A percentile compares a stretch with the other conserved stretches of the same genome.
Conservation (phyloP, 2,329 filamentous ascomycete genomes). For the Diaporthe nobilis region DNA sequence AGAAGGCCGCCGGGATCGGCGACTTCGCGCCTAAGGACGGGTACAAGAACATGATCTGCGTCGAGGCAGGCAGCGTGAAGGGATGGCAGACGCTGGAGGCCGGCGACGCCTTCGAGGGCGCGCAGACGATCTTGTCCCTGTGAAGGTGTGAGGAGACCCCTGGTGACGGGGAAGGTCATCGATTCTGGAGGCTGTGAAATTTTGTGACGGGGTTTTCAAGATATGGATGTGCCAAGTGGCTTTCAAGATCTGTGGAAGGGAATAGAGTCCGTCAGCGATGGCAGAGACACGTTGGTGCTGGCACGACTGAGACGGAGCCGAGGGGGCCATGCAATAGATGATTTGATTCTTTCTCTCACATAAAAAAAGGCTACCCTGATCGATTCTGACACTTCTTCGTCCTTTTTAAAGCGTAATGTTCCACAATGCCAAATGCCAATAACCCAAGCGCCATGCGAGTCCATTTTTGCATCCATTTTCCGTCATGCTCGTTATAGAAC, state of each 20-base stretch:
- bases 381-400: neutral
- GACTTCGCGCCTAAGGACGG: slow-evolving; percentile 93
- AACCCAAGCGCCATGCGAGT: slow-evolving; percentile 22
- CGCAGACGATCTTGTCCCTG: slow-evolving; percentile 66
- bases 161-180: neutral
- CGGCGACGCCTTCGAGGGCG: slow-evolving; percentile 77
- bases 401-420: neutral
- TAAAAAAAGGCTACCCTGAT: neutral
- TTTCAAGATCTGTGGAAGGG: neutral
- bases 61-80: slow-evolving; percentile 89
- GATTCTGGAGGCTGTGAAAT: slow-evolving; percentile 37
- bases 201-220: neutral
- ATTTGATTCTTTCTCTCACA: slow-evolving; percentile 10
- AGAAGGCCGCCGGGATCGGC: slow-evolving; percentile 84
- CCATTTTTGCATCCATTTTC: neutral
- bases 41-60: slow-evolving; percentile 93
- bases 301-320: slow-evolving; percentile 2
- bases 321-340: slow-evolving; percentile 15
- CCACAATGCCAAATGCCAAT: slow-evolving; percentile 1
- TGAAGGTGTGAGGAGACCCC: slow-evolving; percentile 44
- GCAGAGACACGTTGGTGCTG: neutral
- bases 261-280: slow-evolving; percentile 22
- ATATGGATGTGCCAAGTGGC: neutral
- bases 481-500: neutral
- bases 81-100: slow-evolving; percentile 88